These are phyloP conservation scores for Osmanthus fragrans DNA, from an alignment of 257 asterid genomes.

Conservation along the genomic window DNA sequence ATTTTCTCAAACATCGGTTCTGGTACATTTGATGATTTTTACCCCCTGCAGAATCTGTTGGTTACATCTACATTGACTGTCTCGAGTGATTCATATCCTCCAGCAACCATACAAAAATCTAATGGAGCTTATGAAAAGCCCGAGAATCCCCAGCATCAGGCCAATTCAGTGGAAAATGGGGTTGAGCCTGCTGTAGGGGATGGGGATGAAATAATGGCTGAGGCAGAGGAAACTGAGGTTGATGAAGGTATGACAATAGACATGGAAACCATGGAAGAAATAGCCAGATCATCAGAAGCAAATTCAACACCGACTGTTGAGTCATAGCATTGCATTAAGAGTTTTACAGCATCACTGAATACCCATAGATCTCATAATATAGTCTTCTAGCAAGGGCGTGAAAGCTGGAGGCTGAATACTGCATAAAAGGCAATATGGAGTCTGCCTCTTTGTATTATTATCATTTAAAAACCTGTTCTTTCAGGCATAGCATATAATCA, in stretches of 20 bases:
- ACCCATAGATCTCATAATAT: neutral
- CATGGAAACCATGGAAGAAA: constrained; percentile 67
- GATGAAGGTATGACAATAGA: constrained; percentile 60
- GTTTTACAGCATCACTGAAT: neutral
- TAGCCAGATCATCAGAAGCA: constrained; percentile 55
- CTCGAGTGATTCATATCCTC: constrained; percentile 45
- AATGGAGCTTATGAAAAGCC: constrained; percentile 42
- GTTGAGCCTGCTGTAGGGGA: constrained; percentile 48
- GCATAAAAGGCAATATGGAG: neutral
- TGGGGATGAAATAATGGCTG: constrained; percentile 79
- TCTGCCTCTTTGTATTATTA: neutral
- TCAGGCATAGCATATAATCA: neutral
- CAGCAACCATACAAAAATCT: constrained; percentile 34
- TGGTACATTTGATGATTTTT: constrained; percentile 15
- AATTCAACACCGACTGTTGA: constrained; percentile 48
- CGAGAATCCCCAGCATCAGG: constrained; percentile 27
- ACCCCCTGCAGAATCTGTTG: constrained; percentile 58
- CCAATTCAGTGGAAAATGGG: constrained; percentile 48
- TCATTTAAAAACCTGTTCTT: neutral
- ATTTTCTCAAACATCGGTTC: neutral
- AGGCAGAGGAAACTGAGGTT: constrained; percentile 63
- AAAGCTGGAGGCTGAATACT: constrained; percentile 10
- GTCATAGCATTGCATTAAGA: constrained; percentile 29
- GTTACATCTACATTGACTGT: constrained; percentile 69
- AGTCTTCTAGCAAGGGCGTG: neutral